These are phyloP conservation scores for Jatropha curcas DNA, from an alignment of 345 rosid species.

Conservation along the genomic window DNA sequence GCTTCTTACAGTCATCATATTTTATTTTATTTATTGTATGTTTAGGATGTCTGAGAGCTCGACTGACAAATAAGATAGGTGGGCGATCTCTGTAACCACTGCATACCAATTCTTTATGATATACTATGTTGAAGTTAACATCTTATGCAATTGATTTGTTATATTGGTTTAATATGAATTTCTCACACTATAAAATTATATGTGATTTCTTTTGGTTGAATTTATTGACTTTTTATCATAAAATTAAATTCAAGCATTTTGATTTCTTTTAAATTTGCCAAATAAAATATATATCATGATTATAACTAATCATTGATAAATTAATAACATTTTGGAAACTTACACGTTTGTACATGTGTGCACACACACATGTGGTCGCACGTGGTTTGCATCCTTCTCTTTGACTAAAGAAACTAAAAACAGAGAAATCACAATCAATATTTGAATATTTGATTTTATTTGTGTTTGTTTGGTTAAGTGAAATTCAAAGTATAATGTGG, in stretches of 20 bases:
- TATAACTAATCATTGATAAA: background rate
- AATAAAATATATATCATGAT: background rate
- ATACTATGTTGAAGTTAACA: no score
- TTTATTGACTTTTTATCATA: no score
- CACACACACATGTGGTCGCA: background rate
- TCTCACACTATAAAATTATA: no score
- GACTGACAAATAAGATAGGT: no score
- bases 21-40: no score
- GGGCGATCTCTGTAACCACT: no score
- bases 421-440: background rate
- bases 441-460: background rate
- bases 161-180: no score
- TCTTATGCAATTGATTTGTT: no score
- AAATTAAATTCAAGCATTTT: background rate
- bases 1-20: background rate
- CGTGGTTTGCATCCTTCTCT: background rate
- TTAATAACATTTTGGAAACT: background rate
- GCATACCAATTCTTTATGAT: no score
- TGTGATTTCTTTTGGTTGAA: no score
- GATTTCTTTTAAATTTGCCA: background rate
- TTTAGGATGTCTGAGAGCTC: no score
- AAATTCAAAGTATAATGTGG: constrained; percentile 5
- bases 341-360: background rate
- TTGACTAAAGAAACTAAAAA: background rate
- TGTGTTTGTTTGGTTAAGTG: background rate